phyloP scores from a whole-genome alignment of 768 basidiomycete genomes.

The Rubroboletus satanas region DNA sequence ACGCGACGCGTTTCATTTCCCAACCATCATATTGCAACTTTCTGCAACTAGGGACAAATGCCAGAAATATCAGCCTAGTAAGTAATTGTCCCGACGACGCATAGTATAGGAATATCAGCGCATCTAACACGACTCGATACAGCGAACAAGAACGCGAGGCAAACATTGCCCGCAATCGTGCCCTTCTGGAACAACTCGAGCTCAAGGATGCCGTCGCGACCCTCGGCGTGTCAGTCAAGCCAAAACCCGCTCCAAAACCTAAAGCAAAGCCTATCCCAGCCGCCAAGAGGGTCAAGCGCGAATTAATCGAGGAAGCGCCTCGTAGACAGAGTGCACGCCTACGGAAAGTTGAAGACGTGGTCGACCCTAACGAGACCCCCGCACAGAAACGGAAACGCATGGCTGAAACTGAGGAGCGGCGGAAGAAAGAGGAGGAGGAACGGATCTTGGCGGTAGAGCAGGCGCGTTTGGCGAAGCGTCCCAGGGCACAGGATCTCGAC shows the following conservation, averaged over 20 bases:
- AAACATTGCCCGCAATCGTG: constrained; percentile 79
- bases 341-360: constrained; percentile 33
- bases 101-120: not conserved
- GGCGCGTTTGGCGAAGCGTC: constrained; percentile 58
- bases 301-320: constrained; percentile 43
- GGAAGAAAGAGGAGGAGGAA: constrained; percentile 60
- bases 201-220: constrained; percentile 52
- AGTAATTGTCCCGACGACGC: constrained; percentile 14
- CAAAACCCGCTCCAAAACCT: constrained; percentile 34
- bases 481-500: constrained; percentile 64
- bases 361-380: constrained; percentile 63
- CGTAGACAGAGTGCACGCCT: constrained; percentile 67
- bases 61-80: constrained; percentile 50
- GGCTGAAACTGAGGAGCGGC: constrained; percentile 54
- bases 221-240: constrained; percentile 43
- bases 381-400: constrained; percentile 63
- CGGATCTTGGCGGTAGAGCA: constrained; percentile 58
- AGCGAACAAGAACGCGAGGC: constrained; percentile 73
- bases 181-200: constrained; percentile 67
- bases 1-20: constrained; percentile 28
- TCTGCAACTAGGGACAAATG: constrained; percentile 28
- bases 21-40: not conserved
- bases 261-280: constrained; percentile 63
- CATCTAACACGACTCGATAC: not conserved
- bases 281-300: constrained; percentile 51